These are phyloP conservation scores for Melampsora abietis-canadensis DNA, from an alignment of 1,284 basidiomycete genomes.

Conservation along the genomic window DNA sequence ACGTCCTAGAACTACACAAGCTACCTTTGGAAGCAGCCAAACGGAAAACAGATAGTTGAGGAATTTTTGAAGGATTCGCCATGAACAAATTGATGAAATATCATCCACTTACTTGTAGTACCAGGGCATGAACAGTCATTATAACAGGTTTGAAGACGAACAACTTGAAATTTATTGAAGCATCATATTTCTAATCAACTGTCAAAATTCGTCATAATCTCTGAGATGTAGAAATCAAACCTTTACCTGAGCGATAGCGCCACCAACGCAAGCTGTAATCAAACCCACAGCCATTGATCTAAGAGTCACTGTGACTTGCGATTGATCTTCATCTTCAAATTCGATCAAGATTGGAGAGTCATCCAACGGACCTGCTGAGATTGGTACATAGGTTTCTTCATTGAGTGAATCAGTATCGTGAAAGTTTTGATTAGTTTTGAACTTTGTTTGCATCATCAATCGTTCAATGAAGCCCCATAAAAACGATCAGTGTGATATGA, in stretches of 20 bases:
- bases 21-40: constrained; percentile 3
- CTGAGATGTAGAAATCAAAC: too few relatives aligned
- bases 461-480: too few relatives aligned
- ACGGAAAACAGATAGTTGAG: too few relatives aligned
- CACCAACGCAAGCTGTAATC: constrained; percentile 31
- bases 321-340: constrained; percentile 26
- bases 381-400: too few relatives aligned
- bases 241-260: constrained; percentile 32
- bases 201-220: background rate
- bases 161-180: constrained; percentile 4
- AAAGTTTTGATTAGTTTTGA: too few relatives aligned
- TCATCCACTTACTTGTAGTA: constrained; percentile 33
- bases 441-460: too few relatives aligned
- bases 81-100: background rate
- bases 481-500: too few relatives aligned
- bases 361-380: constrained; percentile 26
- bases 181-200: background rate
- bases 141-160: constrained; percentile 38
- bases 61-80: background rate
- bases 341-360: constrained; percentile 21
- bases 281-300: constrained; percentile 28
- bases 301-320: constrained; percentile 28
- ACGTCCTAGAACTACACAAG: constrained; percentile 30
- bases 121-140: constrained; percentile 22
- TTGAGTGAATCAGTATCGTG: too few relatives aligned